These are phyloP conservation scores for Dictyostelium citrinum DNA, from an alignment of 78 protist genomes.

Conservation along the genomic window DNA sequence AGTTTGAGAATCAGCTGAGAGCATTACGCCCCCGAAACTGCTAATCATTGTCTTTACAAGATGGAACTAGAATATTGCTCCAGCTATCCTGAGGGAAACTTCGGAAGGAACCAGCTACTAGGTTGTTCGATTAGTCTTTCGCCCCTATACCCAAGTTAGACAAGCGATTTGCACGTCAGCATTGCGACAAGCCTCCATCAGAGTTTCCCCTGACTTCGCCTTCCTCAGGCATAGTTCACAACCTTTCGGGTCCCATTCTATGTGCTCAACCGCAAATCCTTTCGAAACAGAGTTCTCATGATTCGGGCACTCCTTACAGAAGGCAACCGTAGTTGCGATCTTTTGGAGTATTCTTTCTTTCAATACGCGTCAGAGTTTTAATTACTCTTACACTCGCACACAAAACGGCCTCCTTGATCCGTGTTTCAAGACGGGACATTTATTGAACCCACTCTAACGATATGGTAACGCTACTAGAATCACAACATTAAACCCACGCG, in stretches of 20 bases:
- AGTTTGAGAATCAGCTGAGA: slow-evolving; percentile 44
- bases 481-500: neutral
- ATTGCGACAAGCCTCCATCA: slow-evolving; percentile 93
- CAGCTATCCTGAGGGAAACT: slow-evolving; percentile 87
- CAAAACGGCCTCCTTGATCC: slow-evolving; percentile 96
- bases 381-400: slow-evolving; percentile 84
- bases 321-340: neutral
- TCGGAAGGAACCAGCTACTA: slow-evolving; percentile 97
- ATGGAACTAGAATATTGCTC: slow-evolving; percentile 15
- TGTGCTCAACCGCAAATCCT: slow-evolving; percentile 82
- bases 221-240: slow-evolving; percentile 93
- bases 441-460: slow-evolving; percentile 55
- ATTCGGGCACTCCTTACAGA: slow-evolving; percentile 9
- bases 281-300: slow-evolving; percentile 31
- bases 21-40: slow-evolving; percentile 50
- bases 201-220: slow-evolving; percentile 91
- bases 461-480: neutral
- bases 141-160: slow-evolving; percentile 95
- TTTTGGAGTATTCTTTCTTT: slow-evolving; percentile 77
- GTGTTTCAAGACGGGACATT: slow-evolving; percentile 97
- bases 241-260: slow-evolving; percentile 92
- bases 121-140: slow-evolving; percentile 95
- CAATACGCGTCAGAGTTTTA: slow-evolving; percentile 82
- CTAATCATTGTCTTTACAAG: slow-evolving; percentile 44
- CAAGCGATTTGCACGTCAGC: slow-evolving; percentile 96